Evolutionary conservation across 306 rosid species (phyloP), one percentile per base, ranked within the genome.

Genomic region (Senna tora): DNA sequence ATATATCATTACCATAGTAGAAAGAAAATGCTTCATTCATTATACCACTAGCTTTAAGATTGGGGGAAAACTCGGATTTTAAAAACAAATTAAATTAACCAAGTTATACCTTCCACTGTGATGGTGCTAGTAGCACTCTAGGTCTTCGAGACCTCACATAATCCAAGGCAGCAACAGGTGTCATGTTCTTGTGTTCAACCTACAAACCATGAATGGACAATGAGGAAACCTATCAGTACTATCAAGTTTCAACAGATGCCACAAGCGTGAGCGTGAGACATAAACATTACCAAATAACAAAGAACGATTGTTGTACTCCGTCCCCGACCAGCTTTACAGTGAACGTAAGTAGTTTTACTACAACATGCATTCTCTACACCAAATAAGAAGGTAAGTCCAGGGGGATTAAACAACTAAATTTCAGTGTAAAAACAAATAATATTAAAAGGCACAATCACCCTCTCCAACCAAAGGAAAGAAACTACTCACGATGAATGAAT

Each of bases 311-410:
- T 94, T 12, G 99, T 94, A 79, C 99, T 94, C 87, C 97, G 86
- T 54, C 99, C 99, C 12, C 97, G 86, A 52, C 99, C 99, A 63
- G 97, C 99, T 88, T 94, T 94, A 83, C 99, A 94, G 75, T 94
- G 99, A 71, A 94, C 99, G 74, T 94, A 94, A 43, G 97, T 91
- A 17, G 92, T 89, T 84, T 80, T 87, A 57, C 97, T 95, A 30
- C 80, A 76, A 9, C 72, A 65, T 55, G 86, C 87, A 75, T 94
- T 89, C 60, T 67, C 99, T 94, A 82, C 49, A 65, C 69, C n/a
- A 62, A 52, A 55, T 38, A 69, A 43, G 79, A 55, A 45, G 60
- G 60, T 38, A 49, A 83, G 54, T 34, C 20, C 1, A 13, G 14
- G 6, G 43, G 13, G 22, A 8, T 30, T 2, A 8, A n/a, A 5